Evolutionary conservation across 768 basidiomycete species (phyloP), one percentile per base, ranked within the genome.

Genomic region (Tubosaeta sp.): DNA sequence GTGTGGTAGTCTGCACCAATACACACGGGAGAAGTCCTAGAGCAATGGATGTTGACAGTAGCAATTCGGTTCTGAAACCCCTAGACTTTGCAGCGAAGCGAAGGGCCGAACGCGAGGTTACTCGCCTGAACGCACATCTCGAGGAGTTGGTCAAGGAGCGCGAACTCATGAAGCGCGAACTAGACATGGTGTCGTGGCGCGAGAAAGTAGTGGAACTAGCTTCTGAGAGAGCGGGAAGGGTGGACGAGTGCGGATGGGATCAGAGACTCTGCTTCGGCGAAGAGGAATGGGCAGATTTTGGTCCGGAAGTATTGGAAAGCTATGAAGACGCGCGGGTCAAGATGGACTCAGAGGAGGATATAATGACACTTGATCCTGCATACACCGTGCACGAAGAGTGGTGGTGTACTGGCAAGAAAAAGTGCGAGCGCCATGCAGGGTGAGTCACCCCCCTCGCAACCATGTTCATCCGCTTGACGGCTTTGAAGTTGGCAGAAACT

Each of bases 201-300:
- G 86, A 86, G 70, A 79, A 77, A 51, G 67, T 91, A 27, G 71
- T 88, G 14, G 77, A 82, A 51, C 75, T 88, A 39, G 88, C 88
- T 22, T 76, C 72, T n/a, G 80, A 80, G 41, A 77, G 88, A 34
- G 82, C 86, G 10, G 81, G 82, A 53, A 70, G 72, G n/a, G 64
- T 82, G 14, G 79, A 81, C 16, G 80, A 82, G 59, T 97, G 93
- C 68, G 92, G 94, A 5, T 94, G 92, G 84, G 93, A 97, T 66
- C 84, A 85, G 60, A 77, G 93, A 29, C 74, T 97, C 22, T 87
- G 87, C 54, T 85, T 86, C 64, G 85, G 85, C n/a, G 88, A 91
- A 43, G 83, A 84, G 52, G 88, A 90, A 64, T 91, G 83, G 75
- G 77, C 71, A 34, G 86, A 85, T 45, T 86, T 83, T 66, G 86